phyloP scores from a whole-genome alignment of 1,284 basidiomycete species.

The Fomitopsis palustris region DNA sequence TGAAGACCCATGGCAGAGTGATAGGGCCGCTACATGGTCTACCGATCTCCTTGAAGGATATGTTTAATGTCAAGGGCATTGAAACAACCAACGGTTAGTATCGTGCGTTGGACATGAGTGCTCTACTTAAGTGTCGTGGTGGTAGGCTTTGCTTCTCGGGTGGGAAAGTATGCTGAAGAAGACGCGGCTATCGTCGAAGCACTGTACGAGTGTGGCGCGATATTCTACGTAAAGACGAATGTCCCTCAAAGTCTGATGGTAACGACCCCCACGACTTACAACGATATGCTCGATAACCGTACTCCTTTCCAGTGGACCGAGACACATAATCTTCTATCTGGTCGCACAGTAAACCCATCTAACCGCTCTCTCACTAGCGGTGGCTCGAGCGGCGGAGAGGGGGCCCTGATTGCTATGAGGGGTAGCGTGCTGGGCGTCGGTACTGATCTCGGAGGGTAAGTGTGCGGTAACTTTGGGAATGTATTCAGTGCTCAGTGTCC shows the following conservation, averaged over 20 bases:
- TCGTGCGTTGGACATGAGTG: slow-evolving; percentile 11
- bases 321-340: slow-evolving; percentile 52
- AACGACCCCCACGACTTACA: slow-evolving; percentile 18
- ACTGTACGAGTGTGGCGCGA: slow-evolving; percentile 37
- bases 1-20: slow-evolving; percentile 35
- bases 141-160: slow-evolving; percentile 25
- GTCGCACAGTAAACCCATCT: slow-evolving; percentile 72
- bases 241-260: slow-evolving; percentile 71
- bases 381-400: slow-evolving; percentile 82
- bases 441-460: slow-evolving; percentile 67
- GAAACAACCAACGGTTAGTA: slow-evolving; percentile 53
- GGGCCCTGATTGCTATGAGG: slow-evolving; percentile 68
- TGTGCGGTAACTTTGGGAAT: neutral
- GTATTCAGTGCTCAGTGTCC: neutral
- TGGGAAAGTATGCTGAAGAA: slow-evolving; percentile 17
- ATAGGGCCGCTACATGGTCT: slow-evolving; percentile 52
- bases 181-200: slow-evolving; percentile 18
- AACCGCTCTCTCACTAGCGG: slow-evolving; percentile 65
- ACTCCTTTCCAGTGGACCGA: slow-evolving; percentile 32
- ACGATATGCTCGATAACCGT: neutral
- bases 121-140: neutral
- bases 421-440: slow-evolving; percentile 80
- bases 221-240: slow-evolving; percentile 71
- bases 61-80: slow-evolving; percentile 54
- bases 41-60: slow-evolving; percentile 55